These are phyloP conservation scores for Lagenidium giganteum DNA, from an alignment of 352 stramenopile genomes.

Conservation along the genomic window DNA sequence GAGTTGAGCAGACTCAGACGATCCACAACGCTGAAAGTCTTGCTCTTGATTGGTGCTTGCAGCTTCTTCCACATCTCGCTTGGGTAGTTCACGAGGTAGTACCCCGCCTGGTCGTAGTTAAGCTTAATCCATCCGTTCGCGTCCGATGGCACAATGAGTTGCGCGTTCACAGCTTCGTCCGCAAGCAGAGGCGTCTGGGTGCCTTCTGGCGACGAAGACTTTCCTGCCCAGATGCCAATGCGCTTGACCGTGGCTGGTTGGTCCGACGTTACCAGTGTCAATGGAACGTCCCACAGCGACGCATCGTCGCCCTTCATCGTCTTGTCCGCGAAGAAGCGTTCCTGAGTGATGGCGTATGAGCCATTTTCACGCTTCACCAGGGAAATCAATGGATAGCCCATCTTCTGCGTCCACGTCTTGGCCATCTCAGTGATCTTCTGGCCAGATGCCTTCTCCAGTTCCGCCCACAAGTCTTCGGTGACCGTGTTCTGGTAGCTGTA, in stretches of 20 bases:
- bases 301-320: conserved; percentile 51
- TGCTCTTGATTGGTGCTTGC: conserved; percentile 40
- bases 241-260: conserved; percentile 34
- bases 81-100: conserved; percentile 93
- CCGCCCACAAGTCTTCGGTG: conserved; percentile 94
- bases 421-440: conserved; percentile 92
- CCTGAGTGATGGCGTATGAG: conserved; percentile 78
- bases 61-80: conserved; percentile 83
- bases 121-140: conserved; percentile 91
- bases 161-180: conserved; percentile 79
- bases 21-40: conserved; percentile 73
- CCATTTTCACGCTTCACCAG: conserved; percentile 62
- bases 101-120: conserved; percentile 93
- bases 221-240: conserved; percentile 69
- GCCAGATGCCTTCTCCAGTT: conserved; percentile 87
- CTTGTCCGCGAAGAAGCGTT: conserved; percentile 92
- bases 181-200: conserved; percentile 41
- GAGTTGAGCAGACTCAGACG: conserved; percentile 91
- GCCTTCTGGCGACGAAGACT: conserved; percentile 21
- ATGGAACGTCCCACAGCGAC: conserved; percentile 83
- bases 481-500: conserved; percentile 95
- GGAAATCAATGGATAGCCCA: conserved; percentile 91
- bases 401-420: conserved; percentile 91
- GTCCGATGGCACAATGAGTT: conserved; percentile 41
- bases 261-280: conserved; percentile 60